Percentiles rank a stretch among this genome's conserved stretches.
Evolutionary conservation across 108 stramenopile genomes (phyloP).

Genomic region (Craspedostauros australis): DNA sequence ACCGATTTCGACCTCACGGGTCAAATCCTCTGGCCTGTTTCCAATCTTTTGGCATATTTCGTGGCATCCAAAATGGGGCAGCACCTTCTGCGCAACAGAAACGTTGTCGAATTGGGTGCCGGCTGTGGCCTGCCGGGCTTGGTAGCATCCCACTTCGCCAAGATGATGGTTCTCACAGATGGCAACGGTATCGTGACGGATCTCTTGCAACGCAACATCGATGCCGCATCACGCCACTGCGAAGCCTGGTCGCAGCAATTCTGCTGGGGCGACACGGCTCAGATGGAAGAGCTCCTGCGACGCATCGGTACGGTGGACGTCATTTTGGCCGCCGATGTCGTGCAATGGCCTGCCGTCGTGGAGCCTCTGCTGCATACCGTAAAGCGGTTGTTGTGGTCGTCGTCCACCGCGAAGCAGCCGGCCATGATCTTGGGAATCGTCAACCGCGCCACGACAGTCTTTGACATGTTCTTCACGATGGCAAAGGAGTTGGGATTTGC

Average conservation of each 20-base stretch:
- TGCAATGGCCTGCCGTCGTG: constrained; percentile 23
- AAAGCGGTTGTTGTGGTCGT: constrained; percentile 1
- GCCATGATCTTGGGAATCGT: constrained; percentile 17
- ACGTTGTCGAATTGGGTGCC: constrained; percentile 6
- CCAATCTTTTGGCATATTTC: constrained; percentile 13
- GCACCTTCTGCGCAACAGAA: not conserved
- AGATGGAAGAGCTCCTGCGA: not conserved
- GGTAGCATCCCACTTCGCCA: not conserved
- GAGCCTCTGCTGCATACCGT: constrained; percentile 19
- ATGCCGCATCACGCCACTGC: not conserved
- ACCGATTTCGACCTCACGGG: constrained; percentile 25
- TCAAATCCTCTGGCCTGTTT: constrained; percentile 22
- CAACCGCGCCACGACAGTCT: constrained; percentile 1
- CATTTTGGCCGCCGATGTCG: constrained; percentile 19
- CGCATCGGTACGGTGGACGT: constrained; percentile 2
- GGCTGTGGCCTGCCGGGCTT: constrained; percentile 5
- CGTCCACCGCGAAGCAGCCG: not conserved
- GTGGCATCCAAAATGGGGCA: not conserved
- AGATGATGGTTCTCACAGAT: constrained; percentile 5
- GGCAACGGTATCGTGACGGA: constrained; percentile 4
- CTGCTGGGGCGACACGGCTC: constrained; percentile 5
- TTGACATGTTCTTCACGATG: constrained; percentile 6
- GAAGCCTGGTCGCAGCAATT: not conserved
- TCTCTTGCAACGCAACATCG: constrained; percentile 7
- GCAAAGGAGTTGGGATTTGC: constrained; percentile 2